These are phyloP conservation scores for Termitomyces sp. DNA, from an alignment of 768 basidiomycete genomes.

Conservation along the genomic window DNA sequence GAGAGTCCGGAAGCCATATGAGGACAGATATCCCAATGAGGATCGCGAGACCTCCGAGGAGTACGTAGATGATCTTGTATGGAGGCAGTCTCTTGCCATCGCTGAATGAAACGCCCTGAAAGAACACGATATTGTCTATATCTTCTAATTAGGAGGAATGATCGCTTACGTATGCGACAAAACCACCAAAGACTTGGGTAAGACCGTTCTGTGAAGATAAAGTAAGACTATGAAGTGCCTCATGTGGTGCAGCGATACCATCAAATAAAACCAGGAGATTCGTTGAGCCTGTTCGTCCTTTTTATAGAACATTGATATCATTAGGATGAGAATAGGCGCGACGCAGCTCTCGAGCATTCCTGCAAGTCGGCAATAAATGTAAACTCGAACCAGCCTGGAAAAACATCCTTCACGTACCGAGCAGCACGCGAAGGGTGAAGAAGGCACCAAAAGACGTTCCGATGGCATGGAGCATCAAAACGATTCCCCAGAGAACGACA, in stretches of 20 bases:
- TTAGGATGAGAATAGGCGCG: constrained; percentile 56
- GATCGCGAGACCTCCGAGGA: constrained; percentile 59
- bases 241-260: constrained; percentile 32
- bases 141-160: background rate
- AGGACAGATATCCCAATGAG: constrained; percentile 53
- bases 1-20: constrained; percentile 63
- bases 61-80: constrained; percentile 59
- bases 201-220: constrained; percentile 44
- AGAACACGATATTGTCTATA: background rate
- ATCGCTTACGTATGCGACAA: constrained; percentile 51
- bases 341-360: constrained; percentile 70
- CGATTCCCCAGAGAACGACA: constrained; percentile 54
- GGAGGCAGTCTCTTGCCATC: constrained; percentile 43
- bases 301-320: constrained; percentile 67
- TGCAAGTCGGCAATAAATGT: constrained; percentile 15
- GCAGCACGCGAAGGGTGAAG: constrained; percentile 57
- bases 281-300: constrained; percentile 62
- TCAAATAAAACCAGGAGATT: constrained; percentile 65
- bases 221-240: background rate
- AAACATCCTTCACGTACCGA: constrained; percentile 34
- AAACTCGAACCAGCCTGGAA: background rate
- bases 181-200: constrained; percentile 58
- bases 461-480: constrained; percentile 59
- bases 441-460: constrained; percentile 56
- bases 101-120: constrained; percentile 54